These are phyloP conservation scores for Tetrastigma voinierianum DNA, from an alignment of 164 flowering plant genomes.

Conservation along the genomic window DNA sequence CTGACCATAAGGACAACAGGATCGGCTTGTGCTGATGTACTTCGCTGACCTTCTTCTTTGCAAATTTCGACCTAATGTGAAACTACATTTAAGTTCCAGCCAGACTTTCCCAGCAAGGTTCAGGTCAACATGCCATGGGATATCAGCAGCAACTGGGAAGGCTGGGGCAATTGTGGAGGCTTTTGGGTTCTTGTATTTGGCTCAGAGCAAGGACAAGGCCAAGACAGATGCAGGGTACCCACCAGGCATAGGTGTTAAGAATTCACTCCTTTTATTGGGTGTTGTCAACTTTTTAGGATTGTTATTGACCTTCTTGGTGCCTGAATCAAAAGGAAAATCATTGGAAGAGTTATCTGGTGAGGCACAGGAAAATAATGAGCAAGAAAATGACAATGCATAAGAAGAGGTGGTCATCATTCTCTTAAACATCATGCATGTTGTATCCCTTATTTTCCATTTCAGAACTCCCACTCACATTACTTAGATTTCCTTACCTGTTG, in stretches of 20 bases:
- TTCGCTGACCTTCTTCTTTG: conserved; percentile 72
- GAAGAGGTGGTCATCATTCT: not conserved
- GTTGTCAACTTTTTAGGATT: conserved; percentile 47
- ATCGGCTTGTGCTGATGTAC: conserved; percentile 63
- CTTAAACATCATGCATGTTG: too few relatives aligned
- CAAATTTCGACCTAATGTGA: conserved; percentile 67
- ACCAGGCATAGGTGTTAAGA: conserved; percentile 66
- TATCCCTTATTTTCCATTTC: too few relatives aligned
- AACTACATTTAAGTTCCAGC: conserved; percentile 78
- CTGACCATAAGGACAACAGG: conserved; percentile 49
- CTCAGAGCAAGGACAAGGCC: conserved; percentile 48
- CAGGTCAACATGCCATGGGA: conserved; percentile 72
- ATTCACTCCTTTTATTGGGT: conserved; percentile 51
- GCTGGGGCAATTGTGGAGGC: conserved; percentile 71
- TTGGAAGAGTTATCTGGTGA: conserved; percentile 70
- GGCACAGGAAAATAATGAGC: conserved; percentile 23
- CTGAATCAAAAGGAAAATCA: conserved; percentile 63
- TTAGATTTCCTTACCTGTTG: too few relatives aligned
- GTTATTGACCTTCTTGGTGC: conserved; percentile 58
- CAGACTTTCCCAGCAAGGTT: conserved; percentile 67
- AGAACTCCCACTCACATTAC: too few relatives aligned
- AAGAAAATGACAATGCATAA: too few relatives aligned
- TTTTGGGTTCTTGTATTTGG: conserved; percentile 66
- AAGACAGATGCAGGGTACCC: conserved; percentile 71
- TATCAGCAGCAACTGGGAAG: conserved; percentile 74